Evolutionary conservation across 805 yeast genomes (phyloP).

Genomic region (Priceomyces fermenticarens): DNA sequence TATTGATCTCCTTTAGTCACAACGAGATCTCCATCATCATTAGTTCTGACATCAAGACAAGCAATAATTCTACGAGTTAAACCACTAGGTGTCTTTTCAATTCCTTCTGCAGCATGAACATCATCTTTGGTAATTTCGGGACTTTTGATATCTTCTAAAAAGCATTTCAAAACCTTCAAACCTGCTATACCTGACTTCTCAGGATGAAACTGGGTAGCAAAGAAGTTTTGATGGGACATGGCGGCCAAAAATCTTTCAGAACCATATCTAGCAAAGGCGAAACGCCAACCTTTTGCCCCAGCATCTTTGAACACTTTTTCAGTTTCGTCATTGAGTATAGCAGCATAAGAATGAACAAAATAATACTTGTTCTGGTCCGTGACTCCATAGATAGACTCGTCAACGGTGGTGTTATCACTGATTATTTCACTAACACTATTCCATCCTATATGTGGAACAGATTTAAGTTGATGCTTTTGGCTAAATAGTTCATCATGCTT

Average conservation of each 20-base stretch:
- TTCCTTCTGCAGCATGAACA: constrained; percentile 19
- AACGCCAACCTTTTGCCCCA: constrained; percentile 57
- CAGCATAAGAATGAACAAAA: constrained; percentile 94
- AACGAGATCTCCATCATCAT: constrained; percentile 91
- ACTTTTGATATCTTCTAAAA: constrained; percentile 50
- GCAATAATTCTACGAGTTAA: constrained; percentile 91
- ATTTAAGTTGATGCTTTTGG: constrained; percentile 45
- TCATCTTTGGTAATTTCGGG: constrained; percentile 16
- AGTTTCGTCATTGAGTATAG: constrained; percentile 43
- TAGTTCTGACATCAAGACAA: constrained; percentile 93
- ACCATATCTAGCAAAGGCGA: constrained; percentile 73
- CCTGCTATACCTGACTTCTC: constrained; percentile 96
- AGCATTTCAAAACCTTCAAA: constrained; percentile 67
- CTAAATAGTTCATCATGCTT: constrained; percentile 31
- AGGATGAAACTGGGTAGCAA: constrained; percentile 99
- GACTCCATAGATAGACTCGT: constrained; percentile 54
- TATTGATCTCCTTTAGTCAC: constrained; percentile 99
- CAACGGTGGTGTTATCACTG: constrained; percentile 19
- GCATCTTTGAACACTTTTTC: constrained; percentile 27
- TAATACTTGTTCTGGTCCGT: constrained; percentile 73
- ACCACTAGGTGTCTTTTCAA: constrained; percentile 50
- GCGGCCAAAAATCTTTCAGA: constrained; percentile 82
- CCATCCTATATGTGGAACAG: constrained; percentile 99
- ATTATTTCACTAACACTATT: constrained; percentile 45
- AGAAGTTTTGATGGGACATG: constrained; percentile 66